Evolutionary conservation across 2,329 filamentous ascomycete genomes (phyloP).

Genomic region (Didymella arachidicola): DNA sequence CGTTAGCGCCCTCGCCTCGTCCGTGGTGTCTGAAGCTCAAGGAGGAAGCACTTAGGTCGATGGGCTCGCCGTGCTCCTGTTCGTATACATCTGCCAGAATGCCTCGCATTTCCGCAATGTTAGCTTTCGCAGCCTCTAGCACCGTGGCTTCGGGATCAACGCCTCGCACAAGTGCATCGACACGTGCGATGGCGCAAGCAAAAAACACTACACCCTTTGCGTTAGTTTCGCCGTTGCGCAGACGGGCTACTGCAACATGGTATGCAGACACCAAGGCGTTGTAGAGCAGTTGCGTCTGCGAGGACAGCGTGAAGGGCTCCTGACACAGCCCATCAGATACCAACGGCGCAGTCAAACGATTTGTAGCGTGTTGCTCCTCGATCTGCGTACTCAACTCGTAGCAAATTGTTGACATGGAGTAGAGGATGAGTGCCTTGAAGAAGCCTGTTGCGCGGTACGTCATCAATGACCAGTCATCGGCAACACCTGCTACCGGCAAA

Average conservation of each 20-base stretch:
- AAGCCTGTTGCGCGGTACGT: slow-evolving; percentile 33
- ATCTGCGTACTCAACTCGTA: slow-evolving; percentile 34
- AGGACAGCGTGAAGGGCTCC: slow-evolving; percentile 10
- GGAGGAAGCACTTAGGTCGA: slow-evolving; percentile 24
- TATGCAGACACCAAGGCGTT: slow-evolving; percentile 20
- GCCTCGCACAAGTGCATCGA: slow-evolving; percentile 33
- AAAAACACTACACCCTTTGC: slow-evolving; percentile 35
- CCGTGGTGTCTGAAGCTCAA: slow-evolving; percentile 15
- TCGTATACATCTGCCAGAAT: slow-evolving; percentile 31
- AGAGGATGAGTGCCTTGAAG: slow-evolving; percentile 35
- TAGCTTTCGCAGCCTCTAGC: slow-evolving; percentile 28
- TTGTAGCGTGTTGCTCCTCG: slow-evolving; percentile 26
- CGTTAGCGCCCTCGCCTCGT: slow-evolving; percentile 20
- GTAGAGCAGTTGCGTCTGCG: slow-evolving; percentile 26
- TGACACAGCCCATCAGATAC: slow-evolving; percentile 3
- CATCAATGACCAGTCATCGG: slow-evolving; percentile 37
- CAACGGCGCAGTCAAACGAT: slow-evolving; percentile 18
- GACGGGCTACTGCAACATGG: slow-evolving; percentile 20
- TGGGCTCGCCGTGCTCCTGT: slow-evolving; percentile 32
- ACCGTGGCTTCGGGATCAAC: slow-evolving; percentile 29
- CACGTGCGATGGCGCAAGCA: slow-evolving; percentile 30
- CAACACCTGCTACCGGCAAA: slow-evolving; percentile 6
- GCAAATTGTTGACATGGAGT: slow-evolving; percentile 35
- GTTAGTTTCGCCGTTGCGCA: slow-evolving; percentile 39
- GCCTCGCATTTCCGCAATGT: slow-evolving; percentile 20